Conservation (phyloP, 177 flowering plant genomes). For the Telopea speciosissima region DNA sequence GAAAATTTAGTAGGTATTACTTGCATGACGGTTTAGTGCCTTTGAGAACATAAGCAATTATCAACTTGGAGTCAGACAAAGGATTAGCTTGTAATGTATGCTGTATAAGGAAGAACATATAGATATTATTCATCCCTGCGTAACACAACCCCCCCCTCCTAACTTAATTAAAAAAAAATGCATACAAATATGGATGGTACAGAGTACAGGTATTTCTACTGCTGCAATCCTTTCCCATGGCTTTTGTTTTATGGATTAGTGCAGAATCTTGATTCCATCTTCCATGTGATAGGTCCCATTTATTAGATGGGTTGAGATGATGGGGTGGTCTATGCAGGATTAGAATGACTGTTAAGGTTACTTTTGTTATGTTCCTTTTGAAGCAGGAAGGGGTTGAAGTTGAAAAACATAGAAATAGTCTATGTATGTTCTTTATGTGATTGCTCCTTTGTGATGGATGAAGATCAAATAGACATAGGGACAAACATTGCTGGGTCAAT, state of each 20-base stretch:
- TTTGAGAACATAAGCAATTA: background rate
- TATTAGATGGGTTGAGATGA: background rate
- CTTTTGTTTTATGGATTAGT: background rate
- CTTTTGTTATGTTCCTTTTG: background rate
- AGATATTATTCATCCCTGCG: background rate
- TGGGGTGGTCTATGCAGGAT: background rate
- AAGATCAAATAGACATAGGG: no score
- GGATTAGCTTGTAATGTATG: background rate
- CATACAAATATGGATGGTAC: no score
- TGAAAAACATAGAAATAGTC: no score
- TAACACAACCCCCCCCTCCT: no score
- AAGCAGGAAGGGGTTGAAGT: no score
- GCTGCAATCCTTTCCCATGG: background rate
- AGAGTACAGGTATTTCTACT: background rate
- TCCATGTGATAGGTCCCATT: background rate
- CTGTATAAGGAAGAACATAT: background rate
- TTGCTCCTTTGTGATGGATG: no score
- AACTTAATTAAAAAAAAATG: no score
- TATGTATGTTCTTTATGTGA: no score
- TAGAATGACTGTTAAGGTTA: background rate
- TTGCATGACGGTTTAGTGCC: background rate
- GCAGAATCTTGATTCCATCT: background rate
- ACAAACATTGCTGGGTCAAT: no score
- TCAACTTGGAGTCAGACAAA: background rate
- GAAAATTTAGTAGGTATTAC: background rate